Conservation (phyloP, 2,329 filamentous ascomycete species). For the Pestalotiopsis sp. region DNA sequence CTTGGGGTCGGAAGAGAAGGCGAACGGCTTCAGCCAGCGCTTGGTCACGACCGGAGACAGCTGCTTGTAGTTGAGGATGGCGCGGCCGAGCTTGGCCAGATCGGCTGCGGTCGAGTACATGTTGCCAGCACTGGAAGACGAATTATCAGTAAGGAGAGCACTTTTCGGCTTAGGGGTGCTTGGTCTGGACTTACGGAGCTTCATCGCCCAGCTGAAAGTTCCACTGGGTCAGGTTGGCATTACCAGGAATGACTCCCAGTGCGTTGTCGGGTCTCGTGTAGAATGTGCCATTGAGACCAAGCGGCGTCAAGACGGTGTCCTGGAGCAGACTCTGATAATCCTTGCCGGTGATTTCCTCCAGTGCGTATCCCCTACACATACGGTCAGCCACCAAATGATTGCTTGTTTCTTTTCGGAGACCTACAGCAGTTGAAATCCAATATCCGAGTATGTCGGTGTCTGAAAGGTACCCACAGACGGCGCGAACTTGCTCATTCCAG, state of each 20-base stretch:
- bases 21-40: slow-evolving; percentile 42
- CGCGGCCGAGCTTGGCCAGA: slow-evolving; percentile 30
- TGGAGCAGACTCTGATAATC: slow-evolving; percentile 36
- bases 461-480: slow-evolving; percentile 28
- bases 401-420: slow-evolving; percentile 17
- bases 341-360: slow-evolving; percentile 40
- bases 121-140: slow-evolving; percentile 31
- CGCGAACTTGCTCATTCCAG: slow-evolving; percentile 28
- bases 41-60: slow-evolving; percentile 35
- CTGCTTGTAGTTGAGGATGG: slow-evolving; percentile 35
- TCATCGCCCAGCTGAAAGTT: slow-evolving; percentile 30
- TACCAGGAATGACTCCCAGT: slow-evolving; percentile 39
- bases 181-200: slow-evolving; percentile 21
- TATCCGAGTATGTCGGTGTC: slow-evolving; percentile 30
- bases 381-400: slow-evolving; percentile 32
- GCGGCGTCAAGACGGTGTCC: slow-evolving; percentile 37
- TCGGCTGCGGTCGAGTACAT: slow-evolving; percentile 38
- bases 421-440: slow-evolving; percentile 32
- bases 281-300: slow-evolving; percentile 40
- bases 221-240: slow-evolving; percentile 27
- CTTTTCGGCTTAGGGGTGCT: not conserved
- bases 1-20: slow-evolving; percentile 39
- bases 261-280: slow-evolving; percentile 28
- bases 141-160: slow-evolving; percentile 13
- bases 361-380: slow-evolving; percentile 37